Evolutionary conservation across 2,329 filamentous ascomycete species (phyloP).

Genomic region (Metarhizium brunneum): DNA sequence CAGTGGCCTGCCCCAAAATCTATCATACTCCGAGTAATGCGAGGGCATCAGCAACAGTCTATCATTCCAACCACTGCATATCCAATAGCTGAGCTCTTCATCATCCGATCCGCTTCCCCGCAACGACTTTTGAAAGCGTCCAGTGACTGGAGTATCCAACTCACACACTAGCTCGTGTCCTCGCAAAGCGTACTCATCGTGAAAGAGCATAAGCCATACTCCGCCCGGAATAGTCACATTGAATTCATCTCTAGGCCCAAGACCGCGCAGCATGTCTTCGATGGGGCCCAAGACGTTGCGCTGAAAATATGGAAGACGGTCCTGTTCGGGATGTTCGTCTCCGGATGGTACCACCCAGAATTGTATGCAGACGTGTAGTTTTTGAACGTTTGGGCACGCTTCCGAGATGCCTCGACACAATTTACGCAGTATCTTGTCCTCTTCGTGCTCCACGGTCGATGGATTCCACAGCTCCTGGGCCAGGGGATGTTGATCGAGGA

Average conservation of each 20-base stretch:
- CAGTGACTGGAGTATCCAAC: not conserved
- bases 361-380: not conserved
- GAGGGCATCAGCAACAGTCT: not conserved
- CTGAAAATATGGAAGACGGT: not conserved
- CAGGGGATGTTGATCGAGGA: not conserved
- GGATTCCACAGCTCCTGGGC: not conserved
- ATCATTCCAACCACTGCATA: slow-evolving; percentile 1
- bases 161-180: not conserved
- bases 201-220: not conserved
- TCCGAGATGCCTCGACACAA: too few relatives aligned
- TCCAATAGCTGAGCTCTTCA: not conserved
- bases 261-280: not conserved
- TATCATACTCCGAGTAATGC: not conserved
- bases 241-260: not conserved
- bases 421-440: too few relatives aligned
- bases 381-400: too few relatives aligned
- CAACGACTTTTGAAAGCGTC: not conserved
- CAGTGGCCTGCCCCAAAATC: not conserved
- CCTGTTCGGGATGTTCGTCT: not conserved
- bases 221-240: not conserved
- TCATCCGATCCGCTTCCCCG: not conserved
- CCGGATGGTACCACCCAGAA: not conserved
- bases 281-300: slow-evolving; percentile 1
- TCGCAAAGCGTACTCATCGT: not conserved
- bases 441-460: too few relatives aligned